Evolutionary conservation across 2,329 filamentous ascomycete species (phyloP), one percentile per base, ranked within the genome.

Genomic region (Aaosphaeria pasadenensis): DNA sequence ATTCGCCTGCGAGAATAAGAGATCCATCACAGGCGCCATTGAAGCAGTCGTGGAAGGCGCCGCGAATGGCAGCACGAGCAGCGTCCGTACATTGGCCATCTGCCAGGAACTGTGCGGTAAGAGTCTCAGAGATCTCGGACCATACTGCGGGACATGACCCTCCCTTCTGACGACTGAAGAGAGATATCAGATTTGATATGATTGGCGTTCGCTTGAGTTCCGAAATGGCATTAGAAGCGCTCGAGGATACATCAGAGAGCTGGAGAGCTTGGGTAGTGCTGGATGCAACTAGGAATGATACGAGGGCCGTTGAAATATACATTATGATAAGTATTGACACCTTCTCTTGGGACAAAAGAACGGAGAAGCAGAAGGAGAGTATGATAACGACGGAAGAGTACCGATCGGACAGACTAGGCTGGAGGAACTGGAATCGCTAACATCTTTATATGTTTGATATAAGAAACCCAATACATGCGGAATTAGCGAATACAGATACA

Each of bases 41-140:
- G 60, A 67, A 68, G 54, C 66, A 69, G 49, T 69, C 67, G 28
- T 70, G 66, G 53, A 70, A 70, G 2, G 64, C 56, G 4, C 53
- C 54, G 29, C 67, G 55, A 38, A 70, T 70, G 6, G 67, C 66
- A 28, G 61, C 63, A 9, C 65, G 65, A 24, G 67, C 67, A 4
- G 62, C 62, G 49, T 67, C 66, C 47, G 62, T 69, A 48, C 67
- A 70, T 49, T 67, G 58, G 7, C 64, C 64, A 41, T 68, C 53
- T 40, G 54, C 55, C 7, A 67, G 58, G 45, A 67, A 70, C 51
- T 66, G 59, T 38, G 52, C 50, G 1, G 66, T 68, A 31, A 70
- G 61, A 24, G 57, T 57, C 4, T 55, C 56, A 5, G 66, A 66
- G 31, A 70, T 67, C 7, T 67, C 55, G 5, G 31, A 52, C 66